phyloP scores from a whole-genome alignment of 202 grass and related monocot genomes.

The Alloteropsis angusta region DNA sequence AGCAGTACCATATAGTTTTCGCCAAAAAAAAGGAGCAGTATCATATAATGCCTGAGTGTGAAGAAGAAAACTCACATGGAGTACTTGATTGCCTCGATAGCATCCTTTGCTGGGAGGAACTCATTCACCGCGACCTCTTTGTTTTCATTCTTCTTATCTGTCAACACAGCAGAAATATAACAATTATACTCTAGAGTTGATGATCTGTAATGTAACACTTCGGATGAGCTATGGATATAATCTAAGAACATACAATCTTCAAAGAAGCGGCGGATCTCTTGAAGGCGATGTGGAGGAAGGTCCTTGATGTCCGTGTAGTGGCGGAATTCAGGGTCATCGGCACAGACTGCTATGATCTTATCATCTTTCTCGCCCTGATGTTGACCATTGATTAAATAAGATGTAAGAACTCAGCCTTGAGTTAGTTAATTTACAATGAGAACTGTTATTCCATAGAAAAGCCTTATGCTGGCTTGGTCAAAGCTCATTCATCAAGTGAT shows the following conservation, averaged over 20 bases:
- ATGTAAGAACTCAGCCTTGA: slow-evolving; percentile 21
- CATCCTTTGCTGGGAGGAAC: slow-evolving; percentile 86
- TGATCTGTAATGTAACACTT: slow-evolving; percentile 7
- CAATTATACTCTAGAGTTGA: not conserved
- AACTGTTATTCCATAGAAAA: not conserved
- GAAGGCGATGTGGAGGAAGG: slow-evolving; percentile 75
- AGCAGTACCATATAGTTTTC: not conserved
- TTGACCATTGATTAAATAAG: slow-evolving; percentile 3
- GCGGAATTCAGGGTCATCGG: slow-evolving; percentile 88
- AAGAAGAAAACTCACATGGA: slow-evolving; percentile 67
- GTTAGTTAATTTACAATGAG: not conserved
- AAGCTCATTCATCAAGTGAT: not conserved
- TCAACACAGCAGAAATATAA: not conserved
- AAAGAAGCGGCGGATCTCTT: slow-evolving; percentile 94
- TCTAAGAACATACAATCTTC: slow-evolving; percentile 71
- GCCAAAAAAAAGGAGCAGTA: too few species aligned
- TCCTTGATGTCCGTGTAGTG: slow-evolving; percentile 95
- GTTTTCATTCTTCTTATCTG: slow-evolving; percentile 99
- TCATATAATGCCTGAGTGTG: not conserved
- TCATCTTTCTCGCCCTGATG: slow-evolving; percentile 95
- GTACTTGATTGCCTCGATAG: slow-evolving; percentile 66
- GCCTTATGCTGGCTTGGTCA: not conserved
- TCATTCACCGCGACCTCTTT: slow-evolving; percentile 97
- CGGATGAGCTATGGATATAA: not conserved
- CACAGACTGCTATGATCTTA: slow-evolving; percentile 99